Base-by-base conservation (phyloP, 805 yeast species). In the Myxozyma mucilagina region DNA sequence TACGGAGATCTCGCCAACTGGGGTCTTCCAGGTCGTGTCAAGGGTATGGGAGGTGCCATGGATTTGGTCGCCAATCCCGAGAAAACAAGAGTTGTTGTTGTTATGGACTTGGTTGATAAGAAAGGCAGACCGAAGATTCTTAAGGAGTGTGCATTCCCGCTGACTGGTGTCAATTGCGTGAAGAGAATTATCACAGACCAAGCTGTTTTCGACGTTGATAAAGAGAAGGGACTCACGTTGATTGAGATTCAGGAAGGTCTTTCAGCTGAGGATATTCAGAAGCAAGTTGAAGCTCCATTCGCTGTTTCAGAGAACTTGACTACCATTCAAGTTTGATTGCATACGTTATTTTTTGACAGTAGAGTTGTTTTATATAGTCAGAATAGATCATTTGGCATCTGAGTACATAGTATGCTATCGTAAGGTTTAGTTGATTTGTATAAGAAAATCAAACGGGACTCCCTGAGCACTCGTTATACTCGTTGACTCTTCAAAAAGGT, bases 31-130 rank as follows among this genome's bases (percentile, higher is more conserved):
- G 83, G 83, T 7, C 72, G 76, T 60, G 77, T 80, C 47, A 79
- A 78, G 68, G 84, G 84, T 18, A 81, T 80, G 80, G 84, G 84
- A 31, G 83, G 84, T 16, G 83, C 83, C 29, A 81, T 81, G 83
- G 83, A 80, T 66, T 74, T 80, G 29, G 83, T 79, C 5, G 76
- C 81, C 6, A 79, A 79, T 64, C 82, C 82, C 14, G 70, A 70
- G 32, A 69, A 74, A 39, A 80, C 83, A 4, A 71, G 73, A 55
- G 82, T 80, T 16, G 78, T 80, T 38, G 82, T 79, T 11, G 72
- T 78, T 56, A 80, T 79, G 74, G 83, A 80, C 60, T 83, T 80
- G 66, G 74, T 73, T 36, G 82, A 80, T 66, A 78, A 76, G 68
- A 75, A 79, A 67, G 82, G 83, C 34, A 69, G 76, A 41, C 72